Percentiles rank a stretch among this genome's conserved stretches.
Evolutionary conservation across 2,329 filamentous ascomycete genomes (phyloP).

Genomic region (Fusarium lateritium): DNA sequence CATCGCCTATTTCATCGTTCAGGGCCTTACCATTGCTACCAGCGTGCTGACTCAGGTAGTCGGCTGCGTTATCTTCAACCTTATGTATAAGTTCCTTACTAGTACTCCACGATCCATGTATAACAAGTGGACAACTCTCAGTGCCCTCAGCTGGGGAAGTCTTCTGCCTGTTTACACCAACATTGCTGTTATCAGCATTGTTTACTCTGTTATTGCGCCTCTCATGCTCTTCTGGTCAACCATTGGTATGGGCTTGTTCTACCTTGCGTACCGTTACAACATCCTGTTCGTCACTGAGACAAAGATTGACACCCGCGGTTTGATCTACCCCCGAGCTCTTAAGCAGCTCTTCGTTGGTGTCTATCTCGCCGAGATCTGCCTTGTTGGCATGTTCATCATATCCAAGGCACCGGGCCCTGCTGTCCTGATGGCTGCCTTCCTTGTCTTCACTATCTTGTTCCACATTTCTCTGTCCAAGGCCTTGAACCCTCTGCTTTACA

Average conservation of each 20-base stretch:
- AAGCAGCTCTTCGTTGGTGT: constrained; percentile 88
- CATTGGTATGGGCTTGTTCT: constrained; percentile 83
- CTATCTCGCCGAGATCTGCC: constrained; percentile 83
- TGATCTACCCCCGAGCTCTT: constrained; percentile 88
- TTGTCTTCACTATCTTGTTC: constrained; percentile 83
- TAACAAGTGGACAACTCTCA: constrained; percentile 77
- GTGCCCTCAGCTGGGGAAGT: constrained; percentile 82
- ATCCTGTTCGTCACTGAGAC: constrained; percentile 85
- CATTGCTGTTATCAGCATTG: constrained; percentile 81
- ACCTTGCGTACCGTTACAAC: constrained; percentile 89
- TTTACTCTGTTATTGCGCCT: constrained; percentile 87
- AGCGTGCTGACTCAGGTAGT: constrained; percentile 78
- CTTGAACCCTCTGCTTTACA: constrained; percentile 79
- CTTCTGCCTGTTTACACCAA: constrained; percentile 82
- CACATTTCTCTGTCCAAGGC: constrained; percentile 80
- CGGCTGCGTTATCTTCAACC: constrained; percentile 76
- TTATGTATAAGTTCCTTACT: constrained; percentile 79
- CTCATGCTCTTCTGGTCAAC: constrained; percentile 86
- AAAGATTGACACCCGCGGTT: constrained; percentile 87
- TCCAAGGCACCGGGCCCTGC: constrained; percentile 77
- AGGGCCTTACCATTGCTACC: constrained; percentile 84
- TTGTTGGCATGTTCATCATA: constrained; percentile 86
- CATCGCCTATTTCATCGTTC: constrained; percentile 88
- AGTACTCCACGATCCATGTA: constrained; percentile 85
- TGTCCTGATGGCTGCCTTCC: constrained; percentile 80